phyloP scores from a whole-genome alignment of 441 rosid genomes.

The Biscutella laevigata region DNA sequence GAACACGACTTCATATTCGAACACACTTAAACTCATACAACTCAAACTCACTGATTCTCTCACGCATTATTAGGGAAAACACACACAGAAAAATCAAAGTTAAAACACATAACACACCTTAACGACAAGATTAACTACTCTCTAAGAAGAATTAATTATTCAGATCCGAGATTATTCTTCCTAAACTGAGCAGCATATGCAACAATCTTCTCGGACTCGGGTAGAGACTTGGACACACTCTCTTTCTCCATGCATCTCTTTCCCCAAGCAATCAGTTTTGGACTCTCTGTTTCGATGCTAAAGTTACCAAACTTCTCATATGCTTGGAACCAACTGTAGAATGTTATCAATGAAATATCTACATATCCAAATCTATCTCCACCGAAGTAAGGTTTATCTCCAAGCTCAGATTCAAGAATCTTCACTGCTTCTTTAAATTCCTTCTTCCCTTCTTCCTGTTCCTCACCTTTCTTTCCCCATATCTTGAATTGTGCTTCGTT shows the following conservation, averaged over 20 bases:
- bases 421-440: constrained; percentile 21
- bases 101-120: not conserved
- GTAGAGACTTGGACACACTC: constrained; percentile 26
- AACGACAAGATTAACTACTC: too few relatives aligned
- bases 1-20: not conserved
- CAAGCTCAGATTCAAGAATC: constrained; percentile 28
- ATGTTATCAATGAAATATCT: constrained; percentile 20
- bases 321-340: constrained; percentile 24
- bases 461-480: constrained; percentile 26
- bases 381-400: constrained; percentile 29
- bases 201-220: constrained; percentile 22
- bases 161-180: constrained; percentile 19
- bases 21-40: constrained; percentile 6
- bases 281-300: constrained; percentile 26
- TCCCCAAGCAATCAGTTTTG: constrained; percentile 22
- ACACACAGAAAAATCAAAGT: not conserved
- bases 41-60: not conserved
- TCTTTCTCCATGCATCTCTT: constrained; percentile 28
- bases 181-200: constrained; percentile 4
- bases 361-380: constrained; percentile 27
- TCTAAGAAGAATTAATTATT: not conserved
- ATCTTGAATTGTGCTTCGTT: constrained; percentile 12
- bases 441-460: constrained; percentile 21
- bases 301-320: constrained; percentile 25
- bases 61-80: constrained; percentile 10